Evolutionary conservation across 176 grass and related monocot genomes (phyloP).

Genomic region (Alloteropsis semialata): DNA sequence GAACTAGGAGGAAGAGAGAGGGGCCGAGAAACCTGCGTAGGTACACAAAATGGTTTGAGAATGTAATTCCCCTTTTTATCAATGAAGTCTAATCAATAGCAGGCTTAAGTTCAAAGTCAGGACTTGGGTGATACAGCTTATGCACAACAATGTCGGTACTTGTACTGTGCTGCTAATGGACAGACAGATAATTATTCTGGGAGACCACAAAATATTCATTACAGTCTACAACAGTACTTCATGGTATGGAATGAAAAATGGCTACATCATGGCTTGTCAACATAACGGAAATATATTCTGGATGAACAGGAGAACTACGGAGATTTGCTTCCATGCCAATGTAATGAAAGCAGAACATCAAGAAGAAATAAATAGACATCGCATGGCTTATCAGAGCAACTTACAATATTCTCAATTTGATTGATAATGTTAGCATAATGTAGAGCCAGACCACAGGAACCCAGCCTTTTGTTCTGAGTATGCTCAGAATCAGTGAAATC

Average conservation of each 20-base stretch:
- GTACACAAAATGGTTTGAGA: conserved; percentile 10
- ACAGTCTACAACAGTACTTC: background rate
- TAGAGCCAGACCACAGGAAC: conserved; percentile 76
- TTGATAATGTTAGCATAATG: conserved; percentile 99
- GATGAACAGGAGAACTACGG: background rate
- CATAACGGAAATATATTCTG: background rate
- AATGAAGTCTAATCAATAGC: background rate
- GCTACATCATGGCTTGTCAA: conserved; percentile 4
- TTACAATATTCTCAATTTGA: conserved; percentile 98
- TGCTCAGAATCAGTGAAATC: conserved; percentile 25
- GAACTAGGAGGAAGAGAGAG: conserved; percentile 85
- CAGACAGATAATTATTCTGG: background rate
- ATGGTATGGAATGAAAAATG: background rate
- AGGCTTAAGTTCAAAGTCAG: background rate
- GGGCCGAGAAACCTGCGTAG: conserved; percentile 73
- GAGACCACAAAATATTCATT: background rate
- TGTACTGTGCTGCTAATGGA: background rate
- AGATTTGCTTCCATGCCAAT: background rate
- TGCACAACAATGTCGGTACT: background rate
- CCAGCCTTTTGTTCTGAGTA: conserved; percentile 56
- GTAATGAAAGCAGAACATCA: background rate
- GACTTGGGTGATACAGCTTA: background rate
- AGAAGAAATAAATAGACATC: background rate
- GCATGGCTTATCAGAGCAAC: conserved; percentile 29
- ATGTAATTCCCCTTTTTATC: background rate